Conservation (phyloP, 2,329 filamentous ascomycete genomes). For the Epichloe gansuensis region DNA sequence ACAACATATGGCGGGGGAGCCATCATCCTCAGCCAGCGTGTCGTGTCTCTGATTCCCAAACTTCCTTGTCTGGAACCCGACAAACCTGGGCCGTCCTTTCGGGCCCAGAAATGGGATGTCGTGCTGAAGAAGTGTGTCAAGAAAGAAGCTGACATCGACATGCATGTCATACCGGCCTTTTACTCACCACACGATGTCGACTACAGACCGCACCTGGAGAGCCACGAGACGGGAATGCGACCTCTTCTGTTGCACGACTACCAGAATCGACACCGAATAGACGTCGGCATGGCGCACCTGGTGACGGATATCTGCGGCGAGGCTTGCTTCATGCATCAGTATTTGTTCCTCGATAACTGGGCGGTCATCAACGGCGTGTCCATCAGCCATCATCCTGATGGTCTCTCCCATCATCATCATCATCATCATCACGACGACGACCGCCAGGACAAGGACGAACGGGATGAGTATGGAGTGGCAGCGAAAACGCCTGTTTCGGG, state of each 20-base stretch:
- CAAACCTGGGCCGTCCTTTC: constrained; percentile 7
- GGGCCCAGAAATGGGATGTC: constrained; percentile 26
- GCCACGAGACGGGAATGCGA: constrained; percentile 27
- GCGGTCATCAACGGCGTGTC: constrained; percentile 34
- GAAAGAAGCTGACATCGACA: constrained; percentile 19
- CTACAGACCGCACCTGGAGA: constrained; percentile 16
- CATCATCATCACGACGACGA: background rate
- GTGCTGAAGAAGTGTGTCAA: constrained; percentile 28
- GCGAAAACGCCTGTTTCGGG: constrained; percentile 12
- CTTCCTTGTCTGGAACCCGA: constrained; percentile 24
- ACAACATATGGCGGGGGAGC: constrained; percentile 33
- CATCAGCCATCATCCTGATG: constrained; percentile 29
- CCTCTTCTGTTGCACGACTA: constrained; percentile 30
- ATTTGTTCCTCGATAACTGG: constrained; percentile 32
- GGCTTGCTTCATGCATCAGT: constrained; percentile 34
- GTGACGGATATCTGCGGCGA: constrained; percentile 31
- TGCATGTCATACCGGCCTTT: constrained; percentile 31
- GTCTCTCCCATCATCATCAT: constrained; percentile 13
- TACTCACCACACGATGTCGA: constrained; percentile 25
- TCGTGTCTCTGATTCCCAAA: constrained; percentile 20
- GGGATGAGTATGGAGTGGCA: background rate
- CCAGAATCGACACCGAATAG: constrained; percentile 24
- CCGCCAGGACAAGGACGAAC: background rate
- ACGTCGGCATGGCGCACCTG: constrained; percentile 27
- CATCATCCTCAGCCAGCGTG: constrained; percentile 26